These are phyloP conservation scores for Thielaviopsis ethacetica DNA, from an alignment of 2,329 filamentous ascomycete species.

Conservation along the genomic window DNA sequence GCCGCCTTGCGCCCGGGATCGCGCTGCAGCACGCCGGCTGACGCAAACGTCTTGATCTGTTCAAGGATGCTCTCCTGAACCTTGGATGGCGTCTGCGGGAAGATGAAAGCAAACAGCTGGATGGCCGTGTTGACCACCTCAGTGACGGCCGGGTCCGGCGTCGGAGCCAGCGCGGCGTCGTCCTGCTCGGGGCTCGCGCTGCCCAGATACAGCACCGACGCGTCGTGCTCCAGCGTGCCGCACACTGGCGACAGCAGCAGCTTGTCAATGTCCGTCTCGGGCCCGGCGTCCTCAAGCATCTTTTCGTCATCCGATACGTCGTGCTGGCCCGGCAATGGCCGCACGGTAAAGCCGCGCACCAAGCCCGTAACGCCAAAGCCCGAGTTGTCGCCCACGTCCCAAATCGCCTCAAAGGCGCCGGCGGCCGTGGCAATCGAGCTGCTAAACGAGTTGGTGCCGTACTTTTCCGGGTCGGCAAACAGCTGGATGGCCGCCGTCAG, in stretches of 20 bases:
- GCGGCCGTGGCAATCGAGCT: slow-evolving; percentile 83
- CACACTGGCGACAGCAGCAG: slow-evolving; percentile 56
- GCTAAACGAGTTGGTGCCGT: slow-evolving; percentile 69
- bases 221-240: slow-evolving; percentile 76
- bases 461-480: slow-evolving; percentile 85
- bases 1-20: slow-evolving; percentile 81
- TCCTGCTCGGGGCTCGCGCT: slow-evolving; percentile 20
- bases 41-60: slow-evolving; percentile 80
- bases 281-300: slow-evolving; percentile 35
- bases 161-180: slow-evolving; percentile 24
- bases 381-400: slow-evolving; percentile 88
- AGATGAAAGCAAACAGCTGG: slow-evolving; percentile 76
- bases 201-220: slow-evolving; percentile 52
- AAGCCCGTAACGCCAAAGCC: slow-evolving; percentile 87
- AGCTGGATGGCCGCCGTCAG: slow-evolving; percentile 77
- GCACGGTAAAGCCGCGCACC: slow-evolving; percentile 59
- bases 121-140: slow-evolving; percentile 93
- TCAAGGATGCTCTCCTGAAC: slow-evolving; percentile 94
- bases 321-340: slow-evolving; percentile 53
- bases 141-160: slow-evolving; percentile 67
- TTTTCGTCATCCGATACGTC: slow-evolving; percentile 19
- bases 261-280: slow-evolving; percentile 48
- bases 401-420: slow-evolving; percentile 80
- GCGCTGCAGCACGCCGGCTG: slow-evolving; percentile 60
- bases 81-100: slow-evolving; percentile 76